Base-by-base conservation (phyloP, 2,329 filamentous ascomycete species). In the Hymenoscyphus albidus region DNA sequence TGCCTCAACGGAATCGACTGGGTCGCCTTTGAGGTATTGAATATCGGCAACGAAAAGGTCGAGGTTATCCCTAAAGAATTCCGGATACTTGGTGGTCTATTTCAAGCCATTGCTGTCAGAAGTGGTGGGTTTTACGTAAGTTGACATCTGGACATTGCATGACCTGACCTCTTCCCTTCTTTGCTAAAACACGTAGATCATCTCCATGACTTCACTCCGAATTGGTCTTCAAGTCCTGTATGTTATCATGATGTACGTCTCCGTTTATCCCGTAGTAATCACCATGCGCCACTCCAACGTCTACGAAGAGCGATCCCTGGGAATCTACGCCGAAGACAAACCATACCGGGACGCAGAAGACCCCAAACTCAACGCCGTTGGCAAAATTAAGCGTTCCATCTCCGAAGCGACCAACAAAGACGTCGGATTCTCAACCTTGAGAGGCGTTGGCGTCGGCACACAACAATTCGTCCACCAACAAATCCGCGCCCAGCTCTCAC, bases 201-300 rank as follows among this genome's bases (percentile, higher is more conserved):
- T 90, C 38, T 79, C 81, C 1, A 86, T 90, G 57, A 77, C 84
- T 3, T 77, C 80, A 1, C 78, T 86, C 1, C 74, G 77, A 48
- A 84, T 86, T 5, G 85, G 84, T 1, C 77, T 88, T 2, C 82
- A 87, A 65, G 80, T 88, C 0, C 75, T 85, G 1, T 88, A 86
- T 69, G 78, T 88, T 13, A 80, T 88, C 63, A 86, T 88, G 79
- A 88, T 88, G 84, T 89, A 88, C 74, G 84, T 88, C 54, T 85
- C 85, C 0, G 84, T 82, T 2, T 88, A 86, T 65, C 86, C 87
- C 0, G 81, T 88, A 27, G 82, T 84, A 32, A 85, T 88, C 65
- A 86, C 83, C 0, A 84, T 88, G 76, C 83, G 88, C 35, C 85
- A 88, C 72, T 88, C 87, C 48, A 91, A 91, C 71, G 85, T 89